Conservation (phyloP, 192 early-diverging fungal species). For the Linnemannia hyalina region DNA sequence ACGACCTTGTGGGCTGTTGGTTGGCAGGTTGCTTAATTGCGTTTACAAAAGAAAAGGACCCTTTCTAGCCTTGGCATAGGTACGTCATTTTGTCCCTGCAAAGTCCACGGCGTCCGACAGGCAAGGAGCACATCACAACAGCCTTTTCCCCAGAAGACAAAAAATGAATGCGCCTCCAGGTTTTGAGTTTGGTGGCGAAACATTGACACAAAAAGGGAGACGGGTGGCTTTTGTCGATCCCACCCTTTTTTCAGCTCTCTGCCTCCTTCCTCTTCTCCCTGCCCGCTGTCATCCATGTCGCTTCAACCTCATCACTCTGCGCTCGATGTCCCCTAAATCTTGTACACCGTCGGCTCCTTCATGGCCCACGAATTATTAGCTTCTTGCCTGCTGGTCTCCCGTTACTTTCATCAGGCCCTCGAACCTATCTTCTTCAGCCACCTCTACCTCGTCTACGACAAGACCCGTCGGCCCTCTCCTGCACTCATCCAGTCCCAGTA, state of each 20-base stretch:
- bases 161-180: too few species aligned
- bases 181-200: neutral
- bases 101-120: too few species aligned
- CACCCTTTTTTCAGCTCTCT: too few species aligned
- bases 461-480: neutral
- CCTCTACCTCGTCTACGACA: neutral
- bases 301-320: neutral
- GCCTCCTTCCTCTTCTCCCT: neutral
- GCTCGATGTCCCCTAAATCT: neutral
- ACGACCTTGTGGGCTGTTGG: too few species aligned
- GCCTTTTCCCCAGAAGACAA: too few species aligned
- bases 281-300: neutral
- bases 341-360: neutral
- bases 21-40: too few species aligned
- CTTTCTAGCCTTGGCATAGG: too few species aligned
- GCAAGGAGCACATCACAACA: too few species aligned
- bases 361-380: neutral
- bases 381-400: neutral
- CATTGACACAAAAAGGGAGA: neutral
- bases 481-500: neutral
- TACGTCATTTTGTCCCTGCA: too few species aligned
- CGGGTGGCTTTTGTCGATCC: neutral
- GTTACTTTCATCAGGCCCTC: neutral
- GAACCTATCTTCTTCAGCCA: neutral
- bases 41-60: too few species aligned